Conservation (phyloP, 768 basidiomycete genomes). For the Macrolepiota albuminosa region DNA sequence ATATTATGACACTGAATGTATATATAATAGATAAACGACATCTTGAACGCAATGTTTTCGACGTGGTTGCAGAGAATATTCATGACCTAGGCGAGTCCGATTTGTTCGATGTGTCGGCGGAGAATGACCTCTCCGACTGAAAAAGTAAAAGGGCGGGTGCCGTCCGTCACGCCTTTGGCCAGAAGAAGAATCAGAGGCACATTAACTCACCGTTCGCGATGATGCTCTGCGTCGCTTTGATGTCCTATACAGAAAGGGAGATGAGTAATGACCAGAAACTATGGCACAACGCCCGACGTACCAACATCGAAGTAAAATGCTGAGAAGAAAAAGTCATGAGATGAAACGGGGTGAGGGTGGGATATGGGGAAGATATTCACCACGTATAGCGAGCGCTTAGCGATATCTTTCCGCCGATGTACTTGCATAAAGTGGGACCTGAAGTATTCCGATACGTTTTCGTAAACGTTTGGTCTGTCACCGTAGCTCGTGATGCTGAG, state of each 20-base stretch:
- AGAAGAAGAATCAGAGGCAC: background rate
- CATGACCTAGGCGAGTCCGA: conserved; percentile 35
- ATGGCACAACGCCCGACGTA: conserved; percentile 18
- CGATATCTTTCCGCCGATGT: conserved; percentile 60
- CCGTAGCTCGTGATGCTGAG: conserved; percentile 74
- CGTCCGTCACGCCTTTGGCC: background rate
- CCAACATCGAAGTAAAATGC: conserved; percentile 74
- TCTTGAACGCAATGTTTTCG: background rate
- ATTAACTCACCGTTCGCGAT: conserved; percentile 51
- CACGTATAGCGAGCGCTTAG: conserved; percentile 56
- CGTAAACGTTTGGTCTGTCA: conserved; percentile 64
- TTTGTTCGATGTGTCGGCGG: conserved; percentile 56
- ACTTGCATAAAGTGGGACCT: conserved; percentile 80
- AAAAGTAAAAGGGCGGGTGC: background rate
- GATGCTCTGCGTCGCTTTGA: conserved; percentile 61
- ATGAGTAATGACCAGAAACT: background rate
- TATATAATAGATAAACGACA: background rate
- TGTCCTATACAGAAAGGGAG: conserved; percentile 39
- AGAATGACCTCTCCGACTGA: conserved; percentile 65
- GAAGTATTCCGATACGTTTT: conserved; percentile 74
- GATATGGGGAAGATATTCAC: conserved; percentile 35
- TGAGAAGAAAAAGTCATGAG: conserved; percentile 19
- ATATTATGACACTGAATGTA: background rate
- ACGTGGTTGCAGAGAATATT: no score
- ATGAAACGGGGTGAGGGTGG: background rate